phyloP scores from a whole-genome alignment of 805 yeast genomes.

The Ogataea naganishii region DNA sequence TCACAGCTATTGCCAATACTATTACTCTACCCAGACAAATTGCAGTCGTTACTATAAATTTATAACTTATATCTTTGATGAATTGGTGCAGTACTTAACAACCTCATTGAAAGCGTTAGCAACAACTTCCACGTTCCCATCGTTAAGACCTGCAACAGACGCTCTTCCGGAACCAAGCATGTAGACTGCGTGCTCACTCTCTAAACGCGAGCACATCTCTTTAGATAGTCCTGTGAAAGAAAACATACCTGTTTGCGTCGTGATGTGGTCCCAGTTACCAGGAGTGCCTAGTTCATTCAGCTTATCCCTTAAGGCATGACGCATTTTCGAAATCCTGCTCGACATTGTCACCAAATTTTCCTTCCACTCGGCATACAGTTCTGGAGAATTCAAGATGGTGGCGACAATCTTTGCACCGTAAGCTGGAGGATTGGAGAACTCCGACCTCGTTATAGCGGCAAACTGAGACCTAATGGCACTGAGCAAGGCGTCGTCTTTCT shows the following conservation, averaged over 20 bases:
- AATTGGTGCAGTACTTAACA: too few species aligned
- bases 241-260: slow-evolving; percentile 91
- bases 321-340: slow-evolving; percentile 72
- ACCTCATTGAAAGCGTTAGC: slow-evolving; percentile 80
- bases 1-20: too few species aligned
- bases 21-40: too few species aligned
- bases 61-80: too few species aligned
- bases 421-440: slow-evolving; percentile 89
- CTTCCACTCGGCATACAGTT: slow-evolving; percentile 71
- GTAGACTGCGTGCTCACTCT: slow-evolving; percentile 72
- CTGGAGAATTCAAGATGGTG: slow-evolving; percentile 58
- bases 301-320: slow-evolving; percentile 53
- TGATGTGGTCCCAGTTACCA: slow-evolving; percentile 89
- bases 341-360: slow-evolving; percentile 82
- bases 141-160: slow-evolving; percentile 88
- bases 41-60: too few species aligned
- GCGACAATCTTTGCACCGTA: slow-evolving; percentile 92
- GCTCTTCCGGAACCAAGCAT: slow-evolving; percentile 81
- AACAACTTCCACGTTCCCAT: slow-evolving; percentile 64
- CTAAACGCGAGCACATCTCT: slow-evolving; percentile 71
- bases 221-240: slow-evolving; percentile 82
- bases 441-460: slow-evolving; percentile 67
- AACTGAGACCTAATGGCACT: slow-evolving; percentile 68
- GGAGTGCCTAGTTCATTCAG: slow-evolving; percentile 66
- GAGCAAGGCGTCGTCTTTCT: slow-evolving; percentile 31